phyloP scores from a whole-genome alignment of 257 asterid genomes.

The Scutellaria minor region DNA sequence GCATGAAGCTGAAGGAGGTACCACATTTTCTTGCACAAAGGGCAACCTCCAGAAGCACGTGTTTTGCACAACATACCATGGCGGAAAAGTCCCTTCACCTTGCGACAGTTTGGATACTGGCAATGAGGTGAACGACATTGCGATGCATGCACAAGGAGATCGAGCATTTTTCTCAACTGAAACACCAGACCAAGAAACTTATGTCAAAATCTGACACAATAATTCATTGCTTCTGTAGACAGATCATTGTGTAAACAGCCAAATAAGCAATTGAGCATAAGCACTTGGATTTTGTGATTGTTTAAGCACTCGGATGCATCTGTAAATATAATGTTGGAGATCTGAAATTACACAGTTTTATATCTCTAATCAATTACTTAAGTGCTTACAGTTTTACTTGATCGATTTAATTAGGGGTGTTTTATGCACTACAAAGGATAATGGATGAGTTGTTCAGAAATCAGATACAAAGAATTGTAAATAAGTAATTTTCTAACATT shows the following conservation, averaged over 20 bases:
- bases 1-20: constrained; percentile 97
- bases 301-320: constrained; percentile 7
- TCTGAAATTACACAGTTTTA: background rate
- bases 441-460: background rate
- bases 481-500: background rate
- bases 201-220: constrained; percentile 27
- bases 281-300: constrained; percentile 15
- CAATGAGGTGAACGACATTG: constrained; percentile 82
- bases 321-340: background rate
- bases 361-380: background rate
- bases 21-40: constrained; percentile 97
- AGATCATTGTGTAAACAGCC: constrained; percentile 6
- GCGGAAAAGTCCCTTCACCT: constrained; percentile 97
- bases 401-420: background rate
- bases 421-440: constrained; percentile 3
- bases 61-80: constrained; percentile 84
- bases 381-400: background rate
- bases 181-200: constrained; percentile 35
- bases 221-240: constrained; percentile 6
- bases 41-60: constrained; percentile 96
- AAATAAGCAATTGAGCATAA: constrained; percentile 5
- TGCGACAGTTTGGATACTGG: constrained; percentile 87
- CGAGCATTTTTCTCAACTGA: constrained; percentile 98
- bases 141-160: constrained; percentile 95
- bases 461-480: background rate